Conservation (phyloP, 2,329 filamentous ascomycete genomes). For the Emmonsia crescens region DNA sequence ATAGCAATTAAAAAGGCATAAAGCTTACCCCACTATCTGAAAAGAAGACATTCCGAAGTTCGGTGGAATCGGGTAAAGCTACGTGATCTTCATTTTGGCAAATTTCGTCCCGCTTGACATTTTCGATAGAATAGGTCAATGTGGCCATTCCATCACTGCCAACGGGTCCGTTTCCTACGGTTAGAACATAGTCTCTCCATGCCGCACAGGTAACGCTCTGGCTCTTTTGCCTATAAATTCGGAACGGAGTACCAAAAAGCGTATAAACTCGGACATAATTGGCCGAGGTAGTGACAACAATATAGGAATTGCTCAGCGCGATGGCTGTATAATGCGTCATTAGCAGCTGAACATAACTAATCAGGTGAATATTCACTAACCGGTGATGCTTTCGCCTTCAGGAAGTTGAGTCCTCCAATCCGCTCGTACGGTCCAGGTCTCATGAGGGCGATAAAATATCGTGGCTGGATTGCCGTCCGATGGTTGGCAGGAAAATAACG, state of each 20-base stretch:
- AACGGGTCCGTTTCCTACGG: conserved; percentile 83
- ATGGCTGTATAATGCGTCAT: conserved; percentile 45
- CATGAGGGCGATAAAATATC: conserved; percentile 94
- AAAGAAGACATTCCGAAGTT: conserved; percentile 77
- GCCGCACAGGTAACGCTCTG: conserved; percentile 88
- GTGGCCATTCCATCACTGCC: conserved; percentile 65
- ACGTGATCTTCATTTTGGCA: conserved; percentile 90
- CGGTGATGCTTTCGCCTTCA: conserved; percentile 66
- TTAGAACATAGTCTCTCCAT: conserved; percentile 94
- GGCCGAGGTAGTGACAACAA: conserved; percentile 75
- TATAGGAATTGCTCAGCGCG: conserved; percentile 80
- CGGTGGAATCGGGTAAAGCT: conserved; percentile 63
- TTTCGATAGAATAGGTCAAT: conserved; percentile 84
- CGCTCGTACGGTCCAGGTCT: conserved; percentile 82
- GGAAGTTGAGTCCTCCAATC: conserved; percentile 91
- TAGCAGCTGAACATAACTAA: conserved; percentile 5
- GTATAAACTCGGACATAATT: conserved; percentile 91
- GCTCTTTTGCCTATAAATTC: conserved; percentile 85
- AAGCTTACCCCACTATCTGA: conserved; percentile 71
- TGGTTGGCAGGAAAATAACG: conserved; percentile 73
- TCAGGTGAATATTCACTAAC: conserved; percentile 18
- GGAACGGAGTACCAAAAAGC: conserved; percentile 78
- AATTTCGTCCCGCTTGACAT: conserved; percentile 86
- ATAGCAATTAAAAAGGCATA: background rate
- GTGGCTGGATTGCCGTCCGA: conserved; percentile 57